Conservation (phyloP, 2,329 filamentous ascomycete genomes). For the Fusarium succisae region DNA sequence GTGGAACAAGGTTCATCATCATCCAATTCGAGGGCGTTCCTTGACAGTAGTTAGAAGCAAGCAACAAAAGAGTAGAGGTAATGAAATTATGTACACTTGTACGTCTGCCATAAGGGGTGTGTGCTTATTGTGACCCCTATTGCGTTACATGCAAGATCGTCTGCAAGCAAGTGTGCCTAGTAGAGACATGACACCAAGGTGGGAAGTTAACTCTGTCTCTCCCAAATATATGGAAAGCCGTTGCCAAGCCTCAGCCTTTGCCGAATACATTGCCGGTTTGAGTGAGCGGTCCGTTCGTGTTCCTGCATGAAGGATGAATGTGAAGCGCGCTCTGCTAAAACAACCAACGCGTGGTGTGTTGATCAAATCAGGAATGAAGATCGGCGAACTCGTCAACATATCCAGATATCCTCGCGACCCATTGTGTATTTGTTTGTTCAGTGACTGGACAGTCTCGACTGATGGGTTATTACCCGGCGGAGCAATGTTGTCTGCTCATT, state of each 20-base stretch:
- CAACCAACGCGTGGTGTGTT: not conserved
- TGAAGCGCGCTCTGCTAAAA: not conserved
- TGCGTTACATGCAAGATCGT: not conserved
- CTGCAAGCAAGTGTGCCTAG: not conserved
- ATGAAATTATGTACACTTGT: constrained; percentile 1
- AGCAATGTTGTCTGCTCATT: not conserved
- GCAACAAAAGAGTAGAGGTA: not conserved
- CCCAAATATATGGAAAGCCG: not conserved
- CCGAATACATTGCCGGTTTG: not conserved
- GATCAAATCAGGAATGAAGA: not conserved
- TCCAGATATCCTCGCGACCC: not conserved
- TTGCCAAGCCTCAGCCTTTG: constrained; percentile 10
- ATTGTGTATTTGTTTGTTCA: not conserved
- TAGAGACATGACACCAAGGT: not conserved
- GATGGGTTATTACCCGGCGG: not conserved
- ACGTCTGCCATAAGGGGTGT: not conserved
- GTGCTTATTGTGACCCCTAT: not conserved
- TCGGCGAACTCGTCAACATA: not conserved
- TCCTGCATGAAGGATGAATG: not conserved
- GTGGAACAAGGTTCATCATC: not conserved
- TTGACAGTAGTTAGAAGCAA: not conserved
- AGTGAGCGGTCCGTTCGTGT: not conserved
- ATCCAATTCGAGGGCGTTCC: not conserved
- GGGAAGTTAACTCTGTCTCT: not conserved
- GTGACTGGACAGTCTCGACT: not conserved